phyloP scores from a whole-genome alignment of 2,329 filamentous ascomycete genomes.

The Chaetomium sp. region DNA sequence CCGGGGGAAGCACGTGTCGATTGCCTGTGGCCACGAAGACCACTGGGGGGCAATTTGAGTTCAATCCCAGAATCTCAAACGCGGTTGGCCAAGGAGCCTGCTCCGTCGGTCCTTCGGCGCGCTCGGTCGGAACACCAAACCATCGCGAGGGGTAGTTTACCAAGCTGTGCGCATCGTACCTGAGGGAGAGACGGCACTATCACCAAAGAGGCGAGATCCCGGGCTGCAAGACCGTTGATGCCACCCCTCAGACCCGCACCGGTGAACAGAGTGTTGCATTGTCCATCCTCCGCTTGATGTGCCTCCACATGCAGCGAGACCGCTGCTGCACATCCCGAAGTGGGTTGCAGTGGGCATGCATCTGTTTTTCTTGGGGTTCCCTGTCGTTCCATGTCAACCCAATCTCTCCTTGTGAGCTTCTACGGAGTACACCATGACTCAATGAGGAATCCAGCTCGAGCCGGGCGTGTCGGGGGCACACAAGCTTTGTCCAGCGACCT shows the following conservation, averaged over 20 bases:
- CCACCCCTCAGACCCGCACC: slow-evolving; percentile 27
- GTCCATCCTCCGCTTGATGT: slow-evolving; percentile 15
- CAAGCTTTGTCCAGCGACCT: neutral
- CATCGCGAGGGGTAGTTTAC: neutral
- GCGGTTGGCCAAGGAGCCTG: neutral
- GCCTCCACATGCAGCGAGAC: slow-evolving; percentile 9
- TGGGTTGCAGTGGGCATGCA: slow-evolving; percentile 6
- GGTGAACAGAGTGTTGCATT: slow-evolving; percentile 26
- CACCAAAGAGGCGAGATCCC: slow-evolving; percentile 12
- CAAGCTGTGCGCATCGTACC: slow-evolving; percentile 13
- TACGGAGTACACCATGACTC: neutral
- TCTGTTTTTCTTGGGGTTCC: neutral
- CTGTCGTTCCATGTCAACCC: slow-evolving; percentile 10
- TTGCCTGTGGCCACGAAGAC: neutral
- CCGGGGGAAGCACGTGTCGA: slow-evolving; percentile 14
- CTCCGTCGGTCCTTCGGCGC: slow-evolving; percentile 22
- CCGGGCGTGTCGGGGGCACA: neutral
- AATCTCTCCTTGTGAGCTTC: neutral
- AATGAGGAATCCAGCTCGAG: neutral
- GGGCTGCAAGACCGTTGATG: slow-evolving; percentile 27
- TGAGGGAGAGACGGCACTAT: slow-evolving; percentile 6
- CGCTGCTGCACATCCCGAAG: slow-evolving; percentile 15
- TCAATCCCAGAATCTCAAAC: neutral
- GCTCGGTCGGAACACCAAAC: neutral
- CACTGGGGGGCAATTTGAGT: neutral